These are phyloP conservation scores for Manihot esculenta DNA, from an alignment of 441 rosid genomes.

Conservation along the genomic window DNA sequence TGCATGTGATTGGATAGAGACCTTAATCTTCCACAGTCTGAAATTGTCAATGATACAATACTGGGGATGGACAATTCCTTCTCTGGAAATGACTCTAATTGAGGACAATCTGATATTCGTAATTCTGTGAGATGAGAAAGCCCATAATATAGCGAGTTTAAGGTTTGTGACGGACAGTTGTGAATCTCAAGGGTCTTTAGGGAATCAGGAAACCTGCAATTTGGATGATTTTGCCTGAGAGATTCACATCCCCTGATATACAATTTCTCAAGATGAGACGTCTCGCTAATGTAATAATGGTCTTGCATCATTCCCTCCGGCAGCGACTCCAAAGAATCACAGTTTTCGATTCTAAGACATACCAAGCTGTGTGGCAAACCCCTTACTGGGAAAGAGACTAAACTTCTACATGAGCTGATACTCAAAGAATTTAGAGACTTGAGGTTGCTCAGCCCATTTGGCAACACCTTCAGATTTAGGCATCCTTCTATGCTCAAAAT, in stretches of 20 bases:
- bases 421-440: not conserved
- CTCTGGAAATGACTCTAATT: slow-evolving; percentile 18
- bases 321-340: not conserved
- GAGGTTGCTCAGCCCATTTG: not conserved
- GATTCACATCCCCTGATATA: not conserved
- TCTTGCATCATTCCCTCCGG: not conserved
- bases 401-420: not conserved
- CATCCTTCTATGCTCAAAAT: not conserved
- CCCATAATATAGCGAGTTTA: slow-evolving; percentile 10
- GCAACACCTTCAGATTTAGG: not conserved
- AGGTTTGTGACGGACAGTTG: slow-evolving; percentile 4
- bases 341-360: not conserved
- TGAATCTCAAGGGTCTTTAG: slow-evolving; percentile 11
- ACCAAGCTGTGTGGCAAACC: not conserved
- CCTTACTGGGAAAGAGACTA: not conserved
- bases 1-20: too few species aligned
- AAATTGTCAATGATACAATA: slow-evolving; percentile 6
- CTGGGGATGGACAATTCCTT: slow-evolving; percentile 9
- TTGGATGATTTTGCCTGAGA: not conserved
- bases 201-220: not conserved
- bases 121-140: slow-evolving; percentile 19
- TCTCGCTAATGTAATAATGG: not conserved
- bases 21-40: slow-evolving; percentile 25
- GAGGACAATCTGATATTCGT: slow-evolving; percentile 3
- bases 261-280: not conserved